Conservation (phyloP, 2,329 filamentous ascomycete species). For the Colletotrichum coccodes region DNA sequence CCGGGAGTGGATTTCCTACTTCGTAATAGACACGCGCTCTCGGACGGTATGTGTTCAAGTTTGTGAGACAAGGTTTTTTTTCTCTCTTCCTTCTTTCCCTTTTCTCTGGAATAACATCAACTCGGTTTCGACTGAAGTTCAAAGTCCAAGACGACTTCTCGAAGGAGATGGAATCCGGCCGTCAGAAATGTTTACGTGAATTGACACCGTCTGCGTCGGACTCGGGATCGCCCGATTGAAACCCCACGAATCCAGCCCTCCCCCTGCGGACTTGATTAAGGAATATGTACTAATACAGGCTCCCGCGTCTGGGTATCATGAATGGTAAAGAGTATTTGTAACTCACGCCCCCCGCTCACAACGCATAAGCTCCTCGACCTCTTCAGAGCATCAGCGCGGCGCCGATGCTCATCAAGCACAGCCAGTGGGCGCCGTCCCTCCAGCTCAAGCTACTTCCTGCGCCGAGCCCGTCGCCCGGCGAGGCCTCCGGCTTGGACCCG, state of each 20-base stretch:
- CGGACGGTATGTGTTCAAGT: not conserved
- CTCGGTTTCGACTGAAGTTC: not conserved
- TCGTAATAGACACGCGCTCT: constrained; percentile 11
- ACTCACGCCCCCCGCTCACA: not conserved
- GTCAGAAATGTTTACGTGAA: not conserved
- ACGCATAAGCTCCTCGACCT: not conserved
- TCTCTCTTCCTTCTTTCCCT: not conserved
- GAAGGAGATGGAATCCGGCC: not conserved
- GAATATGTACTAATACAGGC: constrained; percentile 19
- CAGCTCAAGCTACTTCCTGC: constrained; percentile 44
- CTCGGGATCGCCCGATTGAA: not conserved
- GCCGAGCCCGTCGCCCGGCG: constrained; percentile 44
- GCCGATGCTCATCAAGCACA: constrained; percentile 44
- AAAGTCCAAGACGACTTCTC: not conserved
- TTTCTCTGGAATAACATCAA: not conserved
- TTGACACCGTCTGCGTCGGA: not conserved
- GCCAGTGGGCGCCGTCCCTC: constrained; percentile 43
- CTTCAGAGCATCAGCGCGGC: constrained; percentile 43
- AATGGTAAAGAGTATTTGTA: not conserved
- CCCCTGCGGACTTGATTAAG: constrained; percentile 12
- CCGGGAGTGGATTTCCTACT: constrained; percentile 20
- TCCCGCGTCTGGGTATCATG: constrained; percentile 21
- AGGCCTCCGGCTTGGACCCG: constrained; percentile 41
- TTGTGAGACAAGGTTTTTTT: not conserved
- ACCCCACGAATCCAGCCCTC: not conserved